Base-by-base conservation (phyloP, 768 basidiomycete genomes). In the Amanita rimosa region DNA sequence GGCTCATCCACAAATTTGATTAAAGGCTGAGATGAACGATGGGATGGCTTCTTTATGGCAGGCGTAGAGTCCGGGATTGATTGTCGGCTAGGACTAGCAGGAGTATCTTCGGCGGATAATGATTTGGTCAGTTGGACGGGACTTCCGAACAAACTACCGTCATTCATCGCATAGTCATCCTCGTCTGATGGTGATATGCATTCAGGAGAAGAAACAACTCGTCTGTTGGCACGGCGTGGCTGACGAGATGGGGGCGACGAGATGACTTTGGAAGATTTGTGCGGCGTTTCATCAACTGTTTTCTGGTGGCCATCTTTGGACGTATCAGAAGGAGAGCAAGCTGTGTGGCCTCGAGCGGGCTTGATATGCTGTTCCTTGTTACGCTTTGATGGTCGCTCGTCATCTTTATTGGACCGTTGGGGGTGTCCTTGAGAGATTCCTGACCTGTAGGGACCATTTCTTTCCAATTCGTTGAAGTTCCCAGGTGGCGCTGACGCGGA, bases 1-100 rank as follows among this genome's bases (percentile, higher is more conserved):
- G 69, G 60, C 44, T 74, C 69, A 45, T 81, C 76, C 3, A 71
- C 61, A 51, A 76, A 59, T 54, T 76, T 76, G 16, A 83, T 71
- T 3, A 68, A 66, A 13, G 83, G 78, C 21, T 81, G 77, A 14
- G 69, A 67, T 11, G 62, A 65, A 38, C 78, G 73, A 58, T 80
- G 81, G 3, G 58, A 56, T 21, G 72, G 67, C 1, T 67, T 43
- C 44, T 48, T 57, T 4, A 49, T 7, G 17, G 17, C 31, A 24
- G 45, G 21, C 16, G 31, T 8, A 14, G 48, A 48, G 24, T 33
- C 19, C 17, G 45, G 17, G 11, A 40, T 13, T 16, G 38, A 6
- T 13, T 2, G 47, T 40, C 38, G 29, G 29, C 9, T 40, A 31
- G 36, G 47, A 11, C 16, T 36, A 7, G 35, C 35, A 46, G 34